Percentiles rank a stretch among this genome's conserved stretches.
These are phyloP conservation scores for Penicillium salamii DNA, from an alignment of 495 filamentous ascomycete genomes.

Conservation along the genomic window DNA sequence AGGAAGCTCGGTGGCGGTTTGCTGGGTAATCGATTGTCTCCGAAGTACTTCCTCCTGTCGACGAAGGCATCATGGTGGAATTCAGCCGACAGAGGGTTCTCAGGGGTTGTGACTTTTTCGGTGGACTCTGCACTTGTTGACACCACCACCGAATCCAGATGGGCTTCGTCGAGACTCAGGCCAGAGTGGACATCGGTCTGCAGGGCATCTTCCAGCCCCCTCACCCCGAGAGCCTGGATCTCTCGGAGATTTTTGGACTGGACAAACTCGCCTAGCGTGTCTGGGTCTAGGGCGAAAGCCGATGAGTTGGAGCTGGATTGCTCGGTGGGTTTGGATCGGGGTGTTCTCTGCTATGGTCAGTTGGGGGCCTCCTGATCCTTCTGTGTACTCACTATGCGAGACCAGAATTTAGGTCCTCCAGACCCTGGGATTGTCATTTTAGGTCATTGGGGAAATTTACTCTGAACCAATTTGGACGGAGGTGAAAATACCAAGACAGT, in stretches of 20 bases:
- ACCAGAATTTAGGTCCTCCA: neutral
- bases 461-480: neutral
- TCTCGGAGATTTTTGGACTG: neutral
- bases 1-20: slow-evolving; percentile 5
- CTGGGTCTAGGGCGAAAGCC: neutral
- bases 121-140: neutral
- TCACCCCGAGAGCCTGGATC: neutral
- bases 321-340: neutral
- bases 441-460: neutral
- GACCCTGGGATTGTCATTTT: neutral
- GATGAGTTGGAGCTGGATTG: neutral
- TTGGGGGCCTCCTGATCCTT: too few species aligned
- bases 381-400: neutral
- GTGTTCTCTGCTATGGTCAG: neutral
- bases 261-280: neutral
- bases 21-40: slow-evolving; percentile 1
- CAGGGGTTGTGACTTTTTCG: neutral
- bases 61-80: neutral
- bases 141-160: neutral
- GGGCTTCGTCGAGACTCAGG: slow-evolving; percentile 4
- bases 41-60: slow-evolving; percentile 2
- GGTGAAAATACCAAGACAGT: neutral
- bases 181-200: slow-evolving; percentile 6
- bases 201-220: neutral
- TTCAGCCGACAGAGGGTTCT: neutral